A percentile compares a stretch with the other conserved stretches of the same genome.
Evolutionary conservation across 106 monocot species (phyloP).

Genomic region (Dioscorea zingiberensis): DNA sequence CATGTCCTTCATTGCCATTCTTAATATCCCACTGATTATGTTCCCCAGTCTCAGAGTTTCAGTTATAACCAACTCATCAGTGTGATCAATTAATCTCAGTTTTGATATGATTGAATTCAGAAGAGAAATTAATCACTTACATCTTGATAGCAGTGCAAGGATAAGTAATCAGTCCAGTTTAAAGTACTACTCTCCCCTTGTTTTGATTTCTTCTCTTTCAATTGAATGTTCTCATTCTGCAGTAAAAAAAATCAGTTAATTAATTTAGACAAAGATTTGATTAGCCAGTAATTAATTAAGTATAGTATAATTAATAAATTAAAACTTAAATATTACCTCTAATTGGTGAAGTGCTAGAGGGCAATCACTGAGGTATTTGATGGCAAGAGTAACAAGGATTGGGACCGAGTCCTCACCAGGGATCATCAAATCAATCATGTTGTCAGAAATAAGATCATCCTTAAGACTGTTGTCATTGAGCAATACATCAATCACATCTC

Average conservation of each 20-base stretch:
- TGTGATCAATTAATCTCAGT: too few relatives aligned
- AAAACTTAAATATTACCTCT: constrained; percentile 69
- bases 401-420: constrained; percentile 96
- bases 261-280: not conserved
- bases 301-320: too few relatives aligned
- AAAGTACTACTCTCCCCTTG: too few relatives aligned
- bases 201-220: constrained; percentile 35
- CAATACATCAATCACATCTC: constrained; percentile 68
- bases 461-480: constrained; percentile 54
- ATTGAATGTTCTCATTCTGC: constrained; percentile 82
- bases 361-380: constrained; percentile 81
- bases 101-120: too few relatives aligned
- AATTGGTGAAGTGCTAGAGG: constrained; percentile 55
- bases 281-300: not conserved
- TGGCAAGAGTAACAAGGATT: constrained; percentile 65
- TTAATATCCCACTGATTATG: constrained; percentile 82
- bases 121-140: constrained; percentile 39
- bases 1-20: constrained; percentile 67
- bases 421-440: constrained; percentile 95
- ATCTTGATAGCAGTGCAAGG: constrained; percentile 78
- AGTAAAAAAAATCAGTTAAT: too few relatives aligned
- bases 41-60: constrained; percentile 82
- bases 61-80: constrained; percentile 79
- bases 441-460: constrained; percentile 78
- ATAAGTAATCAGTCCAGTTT: constrained; percentile 73